Base-by-base conservation (phyloP, 352 stramenopile genomes). In the Pythium brachiatum region DNA sequence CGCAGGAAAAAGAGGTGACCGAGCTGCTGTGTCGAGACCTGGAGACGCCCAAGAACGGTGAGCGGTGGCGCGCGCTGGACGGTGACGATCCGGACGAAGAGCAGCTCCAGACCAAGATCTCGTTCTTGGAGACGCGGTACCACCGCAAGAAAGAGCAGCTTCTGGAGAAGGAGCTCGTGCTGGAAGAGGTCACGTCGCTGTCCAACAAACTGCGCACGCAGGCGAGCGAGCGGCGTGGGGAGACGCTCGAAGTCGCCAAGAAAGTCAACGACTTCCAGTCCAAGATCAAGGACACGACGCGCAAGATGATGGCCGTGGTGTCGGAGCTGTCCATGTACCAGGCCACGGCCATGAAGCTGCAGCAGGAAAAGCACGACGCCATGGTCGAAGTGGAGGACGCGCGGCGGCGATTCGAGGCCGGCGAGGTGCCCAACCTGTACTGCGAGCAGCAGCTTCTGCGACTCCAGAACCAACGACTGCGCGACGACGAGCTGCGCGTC, bases 321-420 rank as follows among this genome's bases (percentile, higher is more conserved):
- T 96, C 84, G 2, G 94, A 98, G 76, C 70, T 98, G 11, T 96
- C 86, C 15, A 98, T 98, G 93, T 97, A 97, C 70, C 93, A 98
- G 64, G 93, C 94, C 9, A 98, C 92, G 12, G 88, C 91, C 18
- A 92, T 98, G 73, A 96, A 97, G 64, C 79, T 98, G 4, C 87
- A 98, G 63, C 88, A 97, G 58, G 92, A 98, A 64, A 97, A 96
- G 62, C 77, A 93, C 60, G 75, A 92, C 36, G 56, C 66, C 16
- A 68, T 79, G 29, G 81, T 82, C 20, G 82, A 92, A 32, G 73
- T 94, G 9, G 78, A 94, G 32, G 81, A 92, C 21, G 82, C 73
- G 12, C 64, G 71, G 8, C 85, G 81, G 53, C 79, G 78, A 1
- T 60, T 83, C 41, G 66, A 90, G 6, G 66, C 81, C 13, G 88